Base-by-base conservation (phyloP, 371 early-diverging fungal genomes). In the Capniomyces stellatus region DNA sequence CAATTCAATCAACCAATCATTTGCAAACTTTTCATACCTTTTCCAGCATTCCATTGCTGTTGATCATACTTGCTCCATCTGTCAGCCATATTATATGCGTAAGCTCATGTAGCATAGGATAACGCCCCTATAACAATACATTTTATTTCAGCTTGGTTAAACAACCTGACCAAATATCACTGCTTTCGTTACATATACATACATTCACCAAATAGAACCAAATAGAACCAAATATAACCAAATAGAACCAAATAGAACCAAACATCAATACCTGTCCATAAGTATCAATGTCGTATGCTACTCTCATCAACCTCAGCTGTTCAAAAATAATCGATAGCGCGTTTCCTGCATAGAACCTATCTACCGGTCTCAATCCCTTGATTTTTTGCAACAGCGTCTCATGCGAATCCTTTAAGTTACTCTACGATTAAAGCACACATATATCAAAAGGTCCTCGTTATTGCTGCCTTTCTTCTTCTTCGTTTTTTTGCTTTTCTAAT, bases 81-180 rank as follows among this genome's bases (percentile, higher is more conserved):
- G 82, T 84, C 52, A 84, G 74, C 84, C 83, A 84, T 42, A 81
- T 57, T 1, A 84, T 75, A n/a, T 73, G 59, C 15, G 75, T 71
- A 0, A 77, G 65, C 51, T 84, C 83, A 43, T 64, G 63, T 3
- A 71, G 64, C 15, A 67, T 69, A 2, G 75, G 70, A 44, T 72
- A 83, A 23, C 84, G 73, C 0, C 84, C 83, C 64, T 74, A 68
- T 22, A 48, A 25, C 27, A 23, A 29, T 52, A 21, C 2, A n/a
- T 10, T 22, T 22, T 48, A 4, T 24, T 31, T 19, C 22, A n/a
- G n/a, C n/a, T n/a, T n/a, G n/a, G n/a, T n/a, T n/a, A n/a, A n/a
- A n/a, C n/a, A n/a, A n/a, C n/a, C n/a, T n/a, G n/a, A n/a, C n/a
- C n/a, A n/a, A n/a, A n/a, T n/a, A n/a, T n/a, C n/a, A n/a, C n/a